Base-by-base conservation (phyloP, 2,329 filamentous ascomycete genomes). In the Cyanodermella asteris region DNA sequence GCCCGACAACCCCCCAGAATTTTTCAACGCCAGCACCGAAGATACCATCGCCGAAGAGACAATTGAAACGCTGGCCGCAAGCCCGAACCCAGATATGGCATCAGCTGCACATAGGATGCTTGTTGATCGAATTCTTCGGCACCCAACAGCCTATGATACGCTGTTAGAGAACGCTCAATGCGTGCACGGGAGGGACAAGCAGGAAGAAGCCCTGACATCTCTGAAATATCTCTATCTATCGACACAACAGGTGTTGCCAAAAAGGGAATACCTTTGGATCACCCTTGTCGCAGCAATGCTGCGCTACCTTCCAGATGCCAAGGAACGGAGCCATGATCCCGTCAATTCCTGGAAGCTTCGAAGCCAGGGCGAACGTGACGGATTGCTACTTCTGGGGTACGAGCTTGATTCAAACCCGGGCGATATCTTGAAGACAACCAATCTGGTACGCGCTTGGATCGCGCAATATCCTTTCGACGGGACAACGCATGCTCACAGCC, bases 1-100 rank as follows among this genome's bases (percentile, higher is more conserved):
- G 18, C 42, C 54, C 18, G 63, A 68, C 31, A 67, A 67, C 18
- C 71, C 72, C 42, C 64, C 72, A 25, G 64, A 72, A 36, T 75
- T 76, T 42, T 74, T 78, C 34, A 74, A 68, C 9, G 70, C 80
- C 43, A 67, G 73, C 13, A 76, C 72, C 3, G 73, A 81, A 39
- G 72, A 80, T 40, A 63, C 72, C 3, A 54, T 81, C 20, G 63
- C 68, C 29, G 41, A 68, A 7, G 55, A 60, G 20, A 81, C 75
- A 0, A 53, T 82, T 7, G 55, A 68, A 25, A 72, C 66, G 34
- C 57, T 82, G 4, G 52, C 75, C 8, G 55, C 61, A 25, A 74
- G 74, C 43, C 72, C 72, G 31, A 84, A 71, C 44, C 71, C 65
- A 38, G 63, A 72, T 12, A 72, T 82, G 33, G 59, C 70, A 34